A percentile compares a stretch with the other conserved stretches of the same genome.
Conservation (phyloP, 208 protist genomes). For the Wallacemonas sp. region DNA sequence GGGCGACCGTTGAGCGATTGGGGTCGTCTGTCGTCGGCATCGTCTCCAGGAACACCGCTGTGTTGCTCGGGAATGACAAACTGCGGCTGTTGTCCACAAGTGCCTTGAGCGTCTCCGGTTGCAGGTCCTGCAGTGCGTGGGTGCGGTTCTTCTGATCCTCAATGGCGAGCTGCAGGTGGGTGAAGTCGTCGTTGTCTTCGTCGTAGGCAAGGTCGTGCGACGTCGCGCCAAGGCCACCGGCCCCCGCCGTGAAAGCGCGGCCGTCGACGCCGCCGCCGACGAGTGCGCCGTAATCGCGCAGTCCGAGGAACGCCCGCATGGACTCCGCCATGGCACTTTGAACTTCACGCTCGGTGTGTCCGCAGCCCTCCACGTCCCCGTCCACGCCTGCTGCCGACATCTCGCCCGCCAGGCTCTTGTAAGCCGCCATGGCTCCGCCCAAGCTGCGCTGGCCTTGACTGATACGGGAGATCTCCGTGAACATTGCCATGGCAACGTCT, state of each 20-base stretch:
- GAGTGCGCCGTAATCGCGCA: neutral
- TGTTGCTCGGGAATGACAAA: slow-evolving; percentile 2
- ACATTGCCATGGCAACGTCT: neutral
- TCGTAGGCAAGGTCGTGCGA: slow-evolving; percentile 1
- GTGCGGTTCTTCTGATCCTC: slow-evolving; percentile 10
- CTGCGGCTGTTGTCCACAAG: neutral
- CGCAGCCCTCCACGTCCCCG: neutral
- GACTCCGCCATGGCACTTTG: neutral
- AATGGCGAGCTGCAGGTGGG: slow-evolving; percentile 1
- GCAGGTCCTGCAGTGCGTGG: neutral
- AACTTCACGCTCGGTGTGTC: neutral
- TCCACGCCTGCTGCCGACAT: neutral
- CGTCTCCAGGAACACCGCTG: neutral
- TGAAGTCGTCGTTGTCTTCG: slow-evolving; percentile 10
- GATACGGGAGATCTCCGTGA: slow-evolving; percentile 5
- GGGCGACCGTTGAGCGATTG: slow-evolving; percentile 20
- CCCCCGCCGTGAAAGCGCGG: neutral
- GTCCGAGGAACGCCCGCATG: neutral
- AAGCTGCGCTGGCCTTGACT: neutral
- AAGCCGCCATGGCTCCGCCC: slow-evolving; percentile 3
- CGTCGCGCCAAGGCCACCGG: neutral
- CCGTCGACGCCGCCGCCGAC: neutral
- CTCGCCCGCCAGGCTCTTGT: neutral
- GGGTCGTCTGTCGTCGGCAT: slow-evolving; percentile 1
- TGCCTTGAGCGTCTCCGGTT: neutral